These are phyloP conservation scores for Endocarpon pusillum DNA, from an alignment of 495 filamentous ascomycete genomes.

Conservation along the genomic window DNA sequence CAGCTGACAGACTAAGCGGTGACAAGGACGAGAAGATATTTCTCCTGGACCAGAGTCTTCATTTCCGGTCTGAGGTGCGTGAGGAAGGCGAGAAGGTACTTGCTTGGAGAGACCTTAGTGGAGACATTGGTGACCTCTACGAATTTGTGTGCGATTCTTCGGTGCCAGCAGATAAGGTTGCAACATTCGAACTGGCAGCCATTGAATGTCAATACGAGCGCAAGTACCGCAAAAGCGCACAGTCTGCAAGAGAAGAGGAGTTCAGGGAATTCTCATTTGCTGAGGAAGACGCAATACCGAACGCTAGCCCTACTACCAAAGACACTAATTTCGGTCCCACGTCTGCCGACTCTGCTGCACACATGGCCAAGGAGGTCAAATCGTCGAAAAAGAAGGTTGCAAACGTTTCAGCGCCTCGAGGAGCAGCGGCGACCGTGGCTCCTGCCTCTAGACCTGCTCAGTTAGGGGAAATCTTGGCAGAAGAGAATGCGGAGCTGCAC, in stretches of 20 bases:
- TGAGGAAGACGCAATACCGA: constrained; percentile 62
- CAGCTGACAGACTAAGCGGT: constrained; percentile 38
- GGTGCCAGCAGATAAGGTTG: constrained; percentile 49
- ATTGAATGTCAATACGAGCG: constrained; percentile 94
- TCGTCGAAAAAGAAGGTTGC: constrained; percentile 24
- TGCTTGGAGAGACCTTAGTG: constrained; percentile 88
- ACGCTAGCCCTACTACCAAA: constrained; percentile 50
- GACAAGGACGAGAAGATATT: constrained; percentile 97
- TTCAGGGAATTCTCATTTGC: constrained; percentile 66
- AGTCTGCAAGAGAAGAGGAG: constrained; percentile 67
- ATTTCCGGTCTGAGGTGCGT: constrained; percentile 68
- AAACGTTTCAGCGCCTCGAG: constrained; percentile 9
- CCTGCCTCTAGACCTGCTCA: constrained; percentile 40
- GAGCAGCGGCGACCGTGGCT: constrained; percentile 15
- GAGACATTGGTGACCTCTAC: constrained; percentile 82
- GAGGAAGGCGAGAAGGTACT: constrained; percentile 66
- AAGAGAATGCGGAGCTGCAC: constrained; percentile 72
- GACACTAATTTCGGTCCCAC: constrained; percentile 16
- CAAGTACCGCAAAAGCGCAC: constrained; percentile 63
- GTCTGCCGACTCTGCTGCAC: constrained; percentile 20
- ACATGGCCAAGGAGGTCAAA: constrained; percentile 29
- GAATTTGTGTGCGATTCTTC: constrained; percentile 85
- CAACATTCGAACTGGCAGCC: constrained; percentile 68
- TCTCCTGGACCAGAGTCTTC: constrained; percentile 75
- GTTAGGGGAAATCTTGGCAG: constrained; percentile 50